Percentiles rank a stretch among this genome's conserved stretches.
phyloP scores from a whole-genome alignment of 192 early-diverging fungal genomes.

The Linnemannia zychae region DNA sequence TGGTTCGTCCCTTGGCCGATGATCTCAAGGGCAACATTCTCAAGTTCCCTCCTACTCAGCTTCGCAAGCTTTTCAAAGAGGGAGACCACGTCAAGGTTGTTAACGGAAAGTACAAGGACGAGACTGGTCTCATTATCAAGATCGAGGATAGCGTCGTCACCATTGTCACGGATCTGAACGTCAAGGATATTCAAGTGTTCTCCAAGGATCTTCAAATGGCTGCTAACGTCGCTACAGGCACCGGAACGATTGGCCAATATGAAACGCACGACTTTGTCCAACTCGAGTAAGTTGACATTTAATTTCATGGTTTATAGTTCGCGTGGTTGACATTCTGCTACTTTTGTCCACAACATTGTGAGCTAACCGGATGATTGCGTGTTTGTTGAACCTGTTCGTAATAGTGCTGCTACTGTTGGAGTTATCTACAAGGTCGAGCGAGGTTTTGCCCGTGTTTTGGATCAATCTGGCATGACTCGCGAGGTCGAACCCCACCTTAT shows the following conservation, averaged over 20 bases:
- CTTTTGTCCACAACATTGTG: neutral
- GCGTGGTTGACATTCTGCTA: conserved; percentile 21
- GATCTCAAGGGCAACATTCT: conserved; percentile 61
- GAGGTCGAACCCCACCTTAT: conserved; percentile 79
- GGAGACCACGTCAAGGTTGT: conserved; percentile 97
- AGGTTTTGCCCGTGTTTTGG: conserved; percentile 82
- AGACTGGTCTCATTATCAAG: conserved; percentile 90
- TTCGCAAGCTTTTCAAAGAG: conserved; percentile 90
- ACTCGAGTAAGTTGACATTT: conserved; percentile 67
- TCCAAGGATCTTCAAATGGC: conserved; percentile 88
- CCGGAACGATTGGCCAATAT: conserved; percentile 73
- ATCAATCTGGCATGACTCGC: conserved; percentile 77
- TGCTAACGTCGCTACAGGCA: conserved; percentile 75
- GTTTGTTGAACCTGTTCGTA: neutral
- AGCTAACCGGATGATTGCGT: neutral
- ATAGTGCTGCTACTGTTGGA: conserved; percentile 77
- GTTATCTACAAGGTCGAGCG: conserved; percentile 86
- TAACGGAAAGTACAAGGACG: conserved; percentile 85
- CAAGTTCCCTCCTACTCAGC: conserved; percentile 74
- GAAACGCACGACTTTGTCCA: conserved; percentile 93
- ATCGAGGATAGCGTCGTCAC: conserved; percentile 88
- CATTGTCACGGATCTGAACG: conserved; percentile 78
- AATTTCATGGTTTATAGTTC: neutral
- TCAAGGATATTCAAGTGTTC: conserved; percentile 87
- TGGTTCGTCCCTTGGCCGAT: conserved; percentile 74